Conservation (phyloP, 225 moss, liverwort and hornwort species). For the Lunularia cruciata region DNA sequence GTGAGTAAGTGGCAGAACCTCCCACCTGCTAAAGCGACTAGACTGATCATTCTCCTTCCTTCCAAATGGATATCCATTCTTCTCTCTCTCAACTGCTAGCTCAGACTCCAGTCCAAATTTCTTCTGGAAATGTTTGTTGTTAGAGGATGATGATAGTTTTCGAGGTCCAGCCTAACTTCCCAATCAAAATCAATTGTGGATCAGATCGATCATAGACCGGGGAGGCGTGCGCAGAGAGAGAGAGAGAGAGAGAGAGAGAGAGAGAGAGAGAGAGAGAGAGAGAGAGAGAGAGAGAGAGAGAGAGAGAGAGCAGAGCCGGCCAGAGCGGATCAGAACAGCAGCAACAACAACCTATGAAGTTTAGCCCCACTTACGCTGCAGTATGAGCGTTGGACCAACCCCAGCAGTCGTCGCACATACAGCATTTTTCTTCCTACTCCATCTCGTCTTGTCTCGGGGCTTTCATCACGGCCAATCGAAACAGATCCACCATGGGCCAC, state of each 20-base stretch:
- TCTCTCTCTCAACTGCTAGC: background rate
- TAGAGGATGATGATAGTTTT: background rate
- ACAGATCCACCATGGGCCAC: background rate
- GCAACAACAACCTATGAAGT: background rate
- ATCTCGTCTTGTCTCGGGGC: background rate
- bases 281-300: too few species aligned
- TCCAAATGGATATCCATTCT: background rate
- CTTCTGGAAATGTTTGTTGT: background rate
- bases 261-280: too few species aligned
- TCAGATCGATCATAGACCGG: background rate
- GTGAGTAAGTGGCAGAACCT: background rate
- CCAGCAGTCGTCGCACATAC: constrained; percentile 2
- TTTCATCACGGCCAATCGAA: background rate
- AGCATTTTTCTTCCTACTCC: background rate
- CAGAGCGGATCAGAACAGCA: background rate
- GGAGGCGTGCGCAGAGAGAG: too few species aligned
- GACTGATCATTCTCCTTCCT: background rate
- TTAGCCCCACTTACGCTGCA: background rate
- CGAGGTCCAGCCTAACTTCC: background rate
- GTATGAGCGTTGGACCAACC: background rate
- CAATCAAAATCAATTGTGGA: background rate
- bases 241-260: too few species aligned
- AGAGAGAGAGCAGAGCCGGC: background rate
- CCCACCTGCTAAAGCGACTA: background rate
- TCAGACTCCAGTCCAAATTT: background rate